These are phyloP conservation scores for Candida coleopterorum DNA, from an alignment of 805 yeast species.

Conservation along the genomic window DNA sequence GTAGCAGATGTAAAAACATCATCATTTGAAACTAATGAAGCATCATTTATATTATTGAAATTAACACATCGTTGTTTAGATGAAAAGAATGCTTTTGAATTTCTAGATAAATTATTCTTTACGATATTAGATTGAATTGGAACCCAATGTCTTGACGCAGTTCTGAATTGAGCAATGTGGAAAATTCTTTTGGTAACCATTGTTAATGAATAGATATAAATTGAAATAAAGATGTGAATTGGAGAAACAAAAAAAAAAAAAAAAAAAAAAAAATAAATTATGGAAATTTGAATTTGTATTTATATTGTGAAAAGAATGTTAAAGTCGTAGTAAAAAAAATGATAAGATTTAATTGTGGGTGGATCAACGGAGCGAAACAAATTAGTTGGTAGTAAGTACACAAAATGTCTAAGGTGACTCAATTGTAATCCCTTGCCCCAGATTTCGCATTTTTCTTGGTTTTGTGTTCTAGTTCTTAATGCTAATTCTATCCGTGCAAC, in stretches of 20 bases:
- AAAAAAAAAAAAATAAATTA: neutral
- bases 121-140: slow-evolving; percentile 16
- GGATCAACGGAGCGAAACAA: no score
- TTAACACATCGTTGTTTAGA: slow-evolving; percentile 32
- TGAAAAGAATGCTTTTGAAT: slow-evolving; percentile 19
- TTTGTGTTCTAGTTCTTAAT: no score
- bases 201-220: neutral
- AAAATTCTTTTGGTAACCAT: slow-evolving; percentile 27
- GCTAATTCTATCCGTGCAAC: no score
- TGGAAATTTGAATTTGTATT: slow-evolving; percentile 2
- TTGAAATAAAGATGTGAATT: neutral
- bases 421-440: no score
- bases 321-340: no score
- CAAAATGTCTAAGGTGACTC: no score
- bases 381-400: no score
- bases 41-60: slow-evolving; percentile 28
- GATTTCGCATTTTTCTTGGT: no score
- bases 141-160: slow-evolving; percentile 42
- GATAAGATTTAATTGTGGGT: no score
- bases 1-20: slow-evolving; percentile 11
- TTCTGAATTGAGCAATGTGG: slow-evolving; percentile 31
- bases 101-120: neutral
- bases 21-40: slow-evolving; percentile 32
- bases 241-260: no score
- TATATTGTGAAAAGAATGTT: no score